These are phyloP conservation scores for Gorgonomyces haynaldii DNA, from an alignment of 192 early-diverging fungal genomes.

Conservation along the genomic window DNA sequence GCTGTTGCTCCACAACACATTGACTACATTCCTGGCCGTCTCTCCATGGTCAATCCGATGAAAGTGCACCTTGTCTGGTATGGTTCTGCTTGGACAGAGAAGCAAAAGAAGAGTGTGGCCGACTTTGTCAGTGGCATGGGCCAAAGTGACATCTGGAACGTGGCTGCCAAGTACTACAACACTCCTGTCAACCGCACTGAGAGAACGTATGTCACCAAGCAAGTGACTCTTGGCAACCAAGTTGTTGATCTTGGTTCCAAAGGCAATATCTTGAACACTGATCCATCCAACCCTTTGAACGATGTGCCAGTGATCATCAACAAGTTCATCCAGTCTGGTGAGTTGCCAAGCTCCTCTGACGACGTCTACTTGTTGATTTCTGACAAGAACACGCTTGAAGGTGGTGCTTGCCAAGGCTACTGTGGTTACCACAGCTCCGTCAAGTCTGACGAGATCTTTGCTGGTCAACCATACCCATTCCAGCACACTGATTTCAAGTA, in stretches of 20 bases:
- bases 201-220: background rate
- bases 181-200: background rate
- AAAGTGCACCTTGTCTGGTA: conserved; percentile 2
- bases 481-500: background rate
- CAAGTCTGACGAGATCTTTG: too few species aligned
- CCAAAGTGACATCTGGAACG: background rate
- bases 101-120: background rate
- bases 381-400: too few species aligned
- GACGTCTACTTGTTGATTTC: too few species aligned
- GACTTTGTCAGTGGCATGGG: conserved; percentile 2
- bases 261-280: background rate
- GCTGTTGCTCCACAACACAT: too few species aligned
- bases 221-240: background rate
- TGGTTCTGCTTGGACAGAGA: background rate
- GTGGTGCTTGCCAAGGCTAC: too few species aligned
- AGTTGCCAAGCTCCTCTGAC: too few species aligned
- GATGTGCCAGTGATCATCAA: too few species aligned
- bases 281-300: too few species aligned
- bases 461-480: too few species aligned
- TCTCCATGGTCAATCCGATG: background rate
- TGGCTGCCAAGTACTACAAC: conserved; percentile 6
- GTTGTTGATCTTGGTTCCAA: background rate
- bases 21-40: too few species aligned
- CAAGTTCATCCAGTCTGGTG: too few species aligned
- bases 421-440: too few species aligned